phyloP scores from a whole-genome alignment of 352 stramenopile species.

The Blastocystis sp. region DNA sequence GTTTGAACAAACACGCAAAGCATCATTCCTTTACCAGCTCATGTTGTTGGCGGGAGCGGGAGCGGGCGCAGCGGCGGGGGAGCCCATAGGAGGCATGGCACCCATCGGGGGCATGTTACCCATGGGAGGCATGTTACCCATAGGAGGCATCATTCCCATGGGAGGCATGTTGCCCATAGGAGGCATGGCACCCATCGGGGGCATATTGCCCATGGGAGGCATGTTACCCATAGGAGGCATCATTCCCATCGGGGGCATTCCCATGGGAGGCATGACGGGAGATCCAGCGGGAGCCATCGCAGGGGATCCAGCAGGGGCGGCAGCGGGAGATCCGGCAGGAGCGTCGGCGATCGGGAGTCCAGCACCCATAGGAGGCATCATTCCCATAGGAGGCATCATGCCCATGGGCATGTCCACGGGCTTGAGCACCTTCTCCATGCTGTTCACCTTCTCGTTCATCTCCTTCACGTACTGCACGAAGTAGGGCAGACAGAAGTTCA shows the following conservation, averaged over 20 bases:
- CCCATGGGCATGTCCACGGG: conserved; percentile 55
- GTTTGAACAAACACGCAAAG: conserved; percentile 27
- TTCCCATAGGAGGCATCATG: conserved; percentile 50
- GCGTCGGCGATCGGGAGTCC: conserved; percentile 52
- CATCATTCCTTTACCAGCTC: conserved; percentile 24
- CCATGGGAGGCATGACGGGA: conserved; percentile 27
- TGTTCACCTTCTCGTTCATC: conserved; percentile 82
- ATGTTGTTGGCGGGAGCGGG: not conserved
- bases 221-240: conserved; percentile 51
- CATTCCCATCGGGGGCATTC: conserved; percentile 52
- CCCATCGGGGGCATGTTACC: conserved; percentile 52
- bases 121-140: conserved; percentile 55
- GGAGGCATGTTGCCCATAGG: conserved; percentile 55
- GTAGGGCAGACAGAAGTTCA: conserved; percentile 97
- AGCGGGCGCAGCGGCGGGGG: not conserved
- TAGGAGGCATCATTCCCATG: conserved; percentile 51
- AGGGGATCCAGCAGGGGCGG: not conserved
- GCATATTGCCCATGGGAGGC: conserved; percentile 49
- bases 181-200: conserved; percentile 47
- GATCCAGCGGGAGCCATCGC: not conserved
- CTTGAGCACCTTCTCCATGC: conserved; percentile 66
- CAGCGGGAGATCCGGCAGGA: not conserved
- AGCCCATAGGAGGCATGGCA: conserved; percentile 54
- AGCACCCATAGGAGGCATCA: conserved; percentile 51
- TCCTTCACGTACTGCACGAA: conserved; percentile 97